A percentile compares a stretch with the other conserved stretches of the same genome.
These are phyloP conservation scores for Cryphonectria carpinicola DNA, from an alignment of 2,329 filamentous ascomycete genomes.

Conservation along the genomic window DNA sequence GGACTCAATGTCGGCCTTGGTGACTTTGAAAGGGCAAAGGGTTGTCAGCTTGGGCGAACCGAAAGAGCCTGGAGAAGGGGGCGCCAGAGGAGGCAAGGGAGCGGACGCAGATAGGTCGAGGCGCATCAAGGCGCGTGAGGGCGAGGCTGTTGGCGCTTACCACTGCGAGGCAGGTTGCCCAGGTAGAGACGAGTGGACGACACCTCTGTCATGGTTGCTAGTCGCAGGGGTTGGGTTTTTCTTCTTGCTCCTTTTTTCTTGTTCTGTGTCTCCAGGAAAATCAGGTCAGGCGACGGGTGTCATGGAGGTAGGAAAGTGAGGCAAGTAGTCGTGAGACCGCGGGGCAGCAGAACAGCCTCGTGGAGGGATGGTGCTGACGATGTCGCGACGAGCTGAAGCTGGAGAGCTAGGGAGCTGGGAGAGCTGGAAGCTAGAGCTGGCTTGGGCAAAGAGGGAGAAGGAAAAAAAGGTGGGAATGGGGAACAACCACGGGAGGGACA, in stretches of 20 bases:
- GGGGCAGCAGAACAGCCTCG: neutral
- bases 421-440: neutral
- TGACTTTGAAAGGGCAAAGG: slow-evolving; percentile 65
- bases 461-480: neutral
- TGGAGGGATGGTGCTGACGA: neutral
- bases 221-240: neutral
- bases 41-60: slow-evolving; percentile 20
- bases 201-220: slow-evolving; percentile 76
- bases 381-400: slow-evolving; percentile 6
- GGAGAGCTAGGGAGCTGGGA: neutral
- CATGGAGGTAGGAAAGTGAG: neutral
- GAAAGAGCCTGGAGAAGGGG: slow-evolving; percentile 30
- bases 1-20: slow-evolving; percentile 93
- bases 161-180: slow-evolving; percentile 95
- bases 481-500: neutral
- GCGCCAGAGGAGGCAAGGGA: slow-evolving; percentile 17
- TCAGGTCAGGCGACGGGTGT: slow-evolving; percentile 23
- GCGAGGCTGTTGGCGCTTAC: slow-evolving; percentile 59
- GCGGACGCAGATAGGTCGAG: slow-evolving; percentile 13
- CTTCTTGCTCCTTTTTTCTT: neutral
- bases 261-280: slow-evolving; percentile 17
- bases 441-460: neutral
- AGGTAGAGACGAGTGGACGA: slow-evolving; percentile 95
- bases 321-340: neutral
- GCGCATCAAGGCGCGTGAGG: slow-evolving; percentile 4